Evolutionary conservation across 768 basidiomycete species (phyloP).

Genomic region (Mycena venus): DNA sequence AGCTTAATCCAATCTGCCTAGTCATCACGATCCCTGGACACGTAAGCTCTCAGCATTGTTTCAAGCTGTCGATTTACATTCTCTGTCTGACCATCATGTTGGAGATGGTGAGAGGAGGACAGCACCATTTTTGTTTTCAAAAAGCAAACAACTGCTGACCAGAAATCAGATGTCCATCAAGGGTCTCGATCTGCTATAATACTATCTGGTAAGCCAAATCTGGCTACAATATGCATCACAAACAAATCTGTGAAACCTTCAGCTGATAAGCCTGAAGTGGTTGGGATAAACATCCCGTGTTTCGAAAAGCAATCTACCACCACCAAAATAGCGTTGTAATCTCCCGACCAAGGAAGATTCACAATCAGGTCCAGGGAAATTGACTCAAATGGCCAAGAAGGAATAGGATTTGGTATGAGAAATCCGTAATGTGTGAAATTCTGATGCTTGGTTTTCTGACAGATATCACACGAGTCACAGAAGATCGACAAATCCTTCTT

Average conservation of each 20-base stretch:
- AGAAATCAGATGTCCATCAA: constrained; percentile 18
- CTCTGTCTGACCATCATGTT: too few species aligned
- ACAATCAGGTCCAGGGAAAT: constrained; percentile 43
- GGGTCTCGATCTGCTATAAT: constrained; percentile 25
- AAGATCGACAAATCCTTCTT: neutral
- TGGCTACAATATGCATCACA: neutral
- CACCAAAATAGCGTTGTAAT: constrained; percentile 1
- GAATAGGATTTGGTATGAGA: constrained; percentile 40
- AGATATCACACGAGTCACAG: neutral
- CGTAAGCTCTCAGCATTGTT: too few species aligned
- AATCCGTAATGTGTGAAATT: constrained; percentile 7
- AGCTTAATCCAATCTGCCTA: too few species aligned
- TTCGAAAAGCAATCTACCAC: neutral
- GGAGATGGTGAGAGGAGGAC: too few species aligned
- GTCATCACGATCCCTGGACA: too few species aligned
- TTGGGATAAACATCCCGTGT: constrained; percentile 24
- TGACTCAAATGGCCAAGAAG: constrained; percentile 32
- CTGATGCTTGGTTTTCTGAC: neutral
- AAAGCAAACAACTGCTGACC: neutral
- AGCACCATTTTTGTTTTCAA: too few species aligned
- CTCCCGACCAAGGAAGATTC: constrained; percentile 36
- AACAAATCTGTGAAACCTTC: neutral
- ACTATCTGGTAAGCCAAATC: constrained; percentile 7
- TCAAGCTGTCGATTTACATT: too few species aligned
- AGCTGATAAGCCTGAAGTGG: neutral